Conservation (phyloP, 352 stramenopile species). For the Globisporangium acanthophoron region DNA sequence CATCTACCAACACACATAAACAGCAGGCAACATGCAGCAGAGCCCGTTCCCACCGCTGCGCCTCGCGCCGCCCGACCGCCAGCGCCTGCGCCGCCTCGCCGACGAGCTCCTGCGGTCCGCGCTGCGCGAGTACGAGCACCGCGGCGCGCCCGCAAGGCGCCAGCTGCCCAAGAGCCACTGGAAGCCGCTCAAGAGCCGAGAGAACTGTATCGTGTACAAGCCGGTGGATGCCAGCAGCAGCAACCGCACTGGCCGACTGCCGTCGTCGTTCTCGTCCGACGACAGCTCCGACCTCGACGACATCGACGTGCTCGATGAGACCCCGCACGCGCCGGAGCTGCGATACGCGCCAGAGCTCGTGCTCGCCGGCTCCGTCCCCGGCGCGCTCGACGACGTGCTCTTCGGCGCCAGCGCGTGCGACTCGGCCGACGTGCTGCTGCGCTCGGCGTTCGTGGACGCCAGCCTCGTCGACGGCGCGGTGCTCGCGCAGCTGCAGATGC, state of each 20-base stretch:
- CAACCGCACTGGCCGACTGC: neutral
- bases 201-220: constrained; percentile 13
- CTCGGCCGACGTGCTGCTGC: constrained; percentile 24
- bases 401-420: constrained; percentile 27
- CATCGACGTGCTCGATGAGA: neutral
- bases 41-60: constrained; percentile 18
- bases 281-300: neutral
- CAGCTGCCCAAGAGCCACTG: constrained; percentile 8
- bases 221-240: constrained; percentile 1
- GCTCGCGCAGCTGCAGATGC: constrained; percentile 17
- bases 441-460: constrained; percentile 23
- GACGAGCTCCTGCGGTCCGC: constrained; percentile 18
- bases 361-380: constrained; percentile 23
- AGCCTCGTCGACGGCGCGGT: constrained; percentile 22
- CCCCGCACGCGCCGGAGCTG: constrained; percentile 7
- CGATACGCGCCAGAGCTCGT: constrained; percentile 6
- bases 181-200: constrained; percentile 15
- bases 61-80: constrained; percentile 13
- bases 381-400: constrained; percentile 27
- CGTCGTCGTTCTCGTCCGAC: constrained; percentile 4
- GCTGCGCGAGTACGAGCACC: constrained; percentile 23
- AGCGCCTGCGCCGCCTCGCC: constrained; percentile 16
- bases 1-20: no score
- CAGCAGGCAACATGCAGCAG: neutral
- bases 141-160: constrained; percentile 5